Evolutionary conservation across 306 rosid species (phyloP).

Genomic region (Cucumis cinereus): DNA sequence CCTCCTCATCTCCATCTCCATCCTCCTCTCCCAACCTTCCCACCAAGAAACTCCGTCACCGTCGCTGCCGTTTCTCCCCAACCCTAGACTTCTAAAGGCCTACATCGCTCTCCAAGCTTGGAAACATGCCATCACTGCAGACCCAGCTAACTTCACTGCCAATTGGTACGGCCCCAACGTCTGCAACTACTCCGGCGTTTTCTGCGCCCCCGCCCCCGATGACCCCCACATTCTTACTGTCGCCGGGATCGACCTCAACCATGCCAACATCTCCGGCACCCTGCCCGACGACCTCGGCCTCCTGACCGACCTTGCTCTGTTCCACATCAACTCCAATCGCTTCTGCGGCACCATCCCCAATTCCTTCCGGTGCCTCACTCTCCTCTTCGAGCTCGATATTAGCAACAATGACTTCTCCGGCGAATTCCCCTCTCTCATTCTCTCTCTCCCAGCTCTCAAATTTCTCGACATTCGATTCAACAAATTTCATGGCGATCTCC

Average conservation of each 20-base stretch:
- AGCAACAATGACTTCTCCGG: slow-evolving; percentile 75
- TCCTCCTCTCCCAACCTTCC: slow-evolving; percentile 34
- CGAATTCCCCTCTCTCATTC: slow-evolving; percentile 37
- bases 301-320: slow-evolving; percentile 51
- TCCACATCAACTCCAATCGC: slow-evolving; percentile 71
- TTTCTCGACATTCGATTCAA: slow-evolving; percentile 66
- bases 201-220: slow-evolving; percentile 63
- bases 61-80: slow-evolving; percentile 18
- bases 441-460: slow-evolving; percentile 31
- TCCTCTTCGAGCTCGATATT: slow-evolving; percentile 54
- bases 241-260: slow-evolving; percentile 84
- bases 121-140: slow-evolving; percentile 57
- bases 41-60: slow-evolving; percentile 17
- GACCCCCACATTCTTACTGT: slow-evolving; percentile 48
- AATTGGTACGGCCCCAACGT: slow-evolving; percentile 64
- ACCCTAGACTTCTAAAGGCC: slow-evolving; percentile 62
- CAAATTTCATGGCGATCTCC: slow-evolving; percentile 40
- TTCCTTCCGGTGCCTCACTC: slow-evolving; percentile 22
- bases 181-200: slow-evolving; percentile 76
- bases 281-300: slow-evolving; percentile 66
- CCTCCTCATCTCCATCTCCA: not conserved
- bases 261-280: slow-evolving; percentile 45
- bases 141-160: slow-evolving; percentile 51
- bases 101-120: slow-evolving; percentile 72
- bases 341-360: slow-evolving; percentile 57